Conservation (phyloP, 352 stramenopile species). For the Pythium rhizo-oryzae region DNA sequence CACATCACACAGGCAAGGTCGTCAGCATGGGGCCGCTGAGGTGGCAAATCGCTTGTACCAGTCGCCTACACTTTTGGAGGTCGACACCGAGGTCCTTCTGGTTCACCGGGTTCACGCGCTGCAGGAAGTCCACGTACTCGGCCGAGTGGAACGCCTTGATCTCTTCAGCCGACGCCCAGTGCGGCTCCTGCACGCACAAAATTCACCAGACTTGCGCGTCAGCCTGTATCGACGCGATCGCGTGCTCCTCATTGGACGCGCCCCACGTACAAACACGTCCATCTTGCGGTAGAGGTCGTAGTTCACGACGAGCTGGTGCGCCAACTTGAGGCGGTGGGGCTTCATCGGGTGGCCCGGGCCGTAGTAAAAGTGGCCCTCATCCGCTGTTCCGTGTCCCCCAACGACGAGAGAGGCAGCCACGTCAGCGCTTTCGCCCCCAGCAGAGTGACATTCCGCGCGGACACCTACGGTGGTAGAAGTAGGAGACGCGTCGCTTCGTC, state of each 20-base stretch:
- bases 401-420: neutral
- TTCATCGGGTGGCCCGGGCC: constrained; percentile 98
- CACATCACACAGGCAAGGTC: neutral
- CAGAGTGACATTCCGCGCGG: too few relatives aligned
- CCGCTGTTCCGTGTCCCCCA: constrained; percentile 47
- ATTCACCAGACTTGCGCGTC: too few relatives aligned
- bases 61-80: constrained; percentile 70
- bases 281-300: constrained; percentile 99
- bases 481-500: constrained; percentile 78
- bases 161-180: constrained; percentile 89
- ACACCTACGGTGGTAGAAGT: constrained; percentile 86
- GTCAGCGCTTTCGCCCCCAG: neutral
- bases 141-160: constrained; percentile 97
- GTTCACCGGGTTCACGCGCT: constrained; percentile 95
- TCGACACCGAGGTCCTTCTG: constrained; percentile 80
- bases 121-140: constrained; percentile 99
- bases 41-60: neutral
- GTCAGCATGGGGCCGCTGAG: neutral
- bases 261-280: constrained; percentile 94
- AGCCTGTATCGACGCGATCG: too few relatives aligned
- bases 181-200: constrained; percentile 52
- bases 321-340: constrained; percentile 96
- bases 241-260: neutral
- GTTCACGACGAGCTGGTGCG: constrained; percentile 98
- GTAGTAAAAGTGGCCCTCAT: constrained; percentile 98